Evolutionary conservation across 2,329 filamentous ascomycete species (phyloP), one percentile per base, ranked within the genome.

Genomic region (Myotisia sp.): DNA sequence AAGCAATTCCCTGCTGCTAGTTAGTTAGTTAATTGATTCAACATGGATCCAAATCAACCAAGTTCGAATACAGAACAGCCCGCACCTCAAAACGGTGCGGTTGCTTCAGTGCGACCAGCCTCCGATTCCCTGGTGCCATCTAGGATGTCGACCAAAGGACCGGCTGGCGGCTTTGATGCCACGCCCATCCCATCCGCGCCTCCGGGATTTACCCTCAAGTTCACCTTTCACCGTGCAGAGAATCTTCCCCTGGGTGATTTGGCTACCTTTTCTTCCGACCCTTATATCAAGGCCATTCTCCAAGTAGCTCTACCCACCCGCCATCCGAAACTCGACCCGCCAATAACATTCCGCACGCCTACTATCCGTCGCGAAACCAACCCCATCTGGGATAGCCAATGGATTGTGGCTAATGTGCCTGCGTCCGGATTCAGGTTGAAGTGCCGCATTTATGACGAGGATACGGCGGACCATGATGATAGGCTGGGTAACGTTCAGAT

Each of bases 401-500:
- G 87, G 87, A 68, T 84, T 14, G 78, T 95, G 16, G 83, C 82
- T 40, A 92, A 93, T 45, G 70, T 94, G 2, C 86, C 87, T 0
- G 64, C 76, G 0, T 73, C 70, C 0, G 86, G 86, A 3, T 92
- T 93, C 59, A 70, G 68, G 37, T 67, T 95, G 45, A 93, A 93
- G 53, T 84, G 82, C 41, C 71, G 82, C 34, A 59, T 95, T 12
- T 92, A 86, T 57, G 87, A 95, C 49, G 87, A 95, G 54, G 87
- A 95, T 56, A 74, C 76, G 21, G 73, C 77, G 1, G 82, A 94
- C 52, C 74, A 79, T 44, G 80, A 95, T 51, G 87, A 95, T 57
- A 70, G 83, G 17, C 67, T 95, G 13, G 87, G 87, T 7, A 92
- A 90, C 49, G 82, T 83, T 3, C 84, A 84, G 29, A 63, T 93